phyloP scores from a whole-genome alignment of 2,329 filamentous ascomycete species.

The Chaetomium strumarium region DNA sequence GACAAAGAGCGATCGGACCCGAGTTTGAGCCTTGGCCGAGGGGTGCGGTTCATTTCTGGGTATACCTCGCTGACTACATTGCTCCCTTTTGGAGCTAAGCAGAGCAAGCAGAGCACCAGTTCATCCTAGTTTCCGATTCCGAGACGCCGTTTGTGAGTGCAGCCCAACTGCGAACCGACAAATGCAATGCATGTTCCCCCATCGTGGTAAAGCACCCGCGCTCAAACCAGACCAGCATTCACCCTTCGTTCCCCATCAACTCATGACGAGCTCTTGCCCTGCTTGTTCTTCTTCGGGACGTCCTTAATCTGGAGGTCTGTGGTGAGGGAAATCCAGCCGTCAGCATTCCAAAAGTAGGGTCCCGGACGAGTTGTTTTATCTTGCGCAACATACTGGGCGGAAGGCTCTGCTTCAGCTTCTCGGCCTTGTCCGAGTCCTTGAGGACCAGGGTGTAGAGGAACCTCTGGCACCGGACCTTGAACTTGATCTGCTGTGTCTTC shows the following conservation, averaged over 20 bases:
- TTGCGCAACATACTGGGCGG: conserved; percentile 72
- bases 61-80: conserved; percentile 27
- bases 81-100: conserved; percentile 24
- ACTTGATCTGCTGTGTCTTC: conserved; percentile 91
- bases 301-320: conserved; percentile 49
- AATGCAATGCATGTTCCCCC: conserved; percentile 23
- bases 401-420: conserved; percentile 99
- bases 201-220: conserved; percentile 23
- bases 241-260: conserved; percentile 11
- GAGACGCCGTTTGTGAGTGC: conserved; percentile 45
- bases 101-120: conserved; percentile 32
- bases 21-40: conserved; percentile 16
- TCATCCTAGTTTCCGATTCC: conserved; percentile 36
- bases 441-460: conserved; percentile 97
- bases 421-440: conserved; percentile 98
- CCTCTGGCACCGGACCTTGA: conserved; percentile 98
- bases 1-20: neutral
- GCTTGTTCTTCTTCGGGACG: conserved; percentile 41
- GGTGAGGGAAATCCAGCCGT: conserved; percentile 18
- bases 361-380: neutral
- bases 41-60: conserved; percentile 22
- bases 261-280: conserved; percentile 20
- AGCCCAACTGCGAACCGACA: conserved; percentile 29
- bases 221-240: conserved; percentile 10
- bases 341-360: conserved; percentile 6